A percentile compares a stretch with the other conserved stretches of the same genome.
Evolutionary conservation across 305 asterid genomes (phyloP).

Genomic region (Fraxinus velutina): DNA sequence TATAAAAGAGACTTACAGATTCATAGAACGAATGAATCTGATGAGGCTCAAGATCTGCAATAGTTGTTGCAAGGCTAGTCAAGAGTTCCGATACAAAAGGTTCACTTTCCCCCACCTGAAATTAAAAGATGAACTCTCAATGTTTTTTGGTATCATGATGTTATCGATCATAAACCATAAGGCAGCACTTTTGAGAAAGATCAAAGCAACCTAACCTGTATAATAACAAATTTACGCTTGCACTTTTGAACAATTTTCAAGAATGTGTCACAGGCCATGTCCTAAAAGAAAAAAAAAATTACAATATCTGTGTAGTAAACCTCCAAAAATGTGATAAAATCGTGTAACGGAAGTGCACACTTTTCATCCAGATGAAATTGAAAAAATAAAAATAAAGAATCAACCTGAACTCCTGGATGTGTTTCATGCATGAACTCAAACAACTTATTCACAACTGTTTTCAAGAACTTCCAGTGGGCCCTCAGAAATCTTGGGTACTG

Average conservation of each 20-base stretch:
- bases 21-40: conserved; percentile 97
- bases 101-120: conserved; percentile 92
- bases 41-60: conserved; percentile 90
- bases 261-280: conserved; percentile 98
- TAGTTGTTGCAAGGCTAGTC: conserved; percentile 72
- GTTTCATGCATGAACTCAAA: conserved; percentile 99
- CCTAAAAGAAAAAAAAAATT: conserved; percentile 40
- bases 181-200: neutral
- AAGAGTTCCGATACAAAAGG: conserved; percentile 94
- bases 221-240: conserved; percentile 87
- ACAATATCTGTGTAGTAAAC: neutral
- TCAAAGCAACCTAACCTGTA: conserved; percentile 50
- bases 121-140: conserved; percentile 9
- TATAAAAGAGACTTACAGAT: conserved; percentile 56
- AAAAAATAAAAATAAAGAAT: conserved; percentile 13
- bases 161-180: neutral
- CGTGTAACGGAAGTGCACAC: neutral
- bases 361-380: neutral
- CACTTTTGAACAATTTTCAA: conserved; percentile 98
- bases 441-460: conserved; percentile 94
- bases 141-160: neutral
- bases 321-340: neutral
- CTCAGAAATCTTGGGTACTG: conserved; percentile 96
- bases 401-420: conserved; percentile 99
- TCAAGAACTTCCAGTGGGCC: conserved; percentile 99